A percentile compares a stretch with the other conserved stretches of the same genome.
These are phyloP conservation scores for Nitzschia inconspicua DNA, from an alignment of 108 stramenopile genomes.

Conservation along the genomic window DNA sequence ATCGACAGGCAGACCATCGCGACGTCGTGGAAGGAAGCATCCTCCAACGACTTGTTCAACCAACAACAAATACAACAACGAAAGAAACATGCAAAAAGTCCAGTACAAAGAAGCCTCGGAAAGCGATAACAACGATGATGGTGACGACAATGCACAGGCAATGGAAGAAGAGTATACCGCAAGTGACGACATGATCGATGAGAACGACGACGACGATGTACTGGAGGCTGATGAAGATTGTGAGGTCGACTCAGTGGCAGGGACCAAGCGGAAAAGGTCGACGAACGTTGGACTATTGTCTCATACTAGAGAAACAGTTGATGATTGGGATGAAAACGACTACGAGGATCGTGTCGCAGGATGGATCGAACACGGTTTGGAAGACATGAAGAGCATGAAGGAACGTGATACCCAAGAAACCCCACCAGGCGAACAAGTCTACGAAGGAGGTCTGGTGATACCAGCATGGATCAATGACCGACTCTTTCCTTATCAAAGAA, in stretches of 20 bases:
- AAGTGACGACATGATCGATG: slow-evolving; percentile 5
- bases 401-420: slow-evolving; percentile 58
- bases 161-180: not conserved
- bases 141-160: not conserved
- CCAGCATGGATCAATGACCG: slow-evolving; percentile 84
- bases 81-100: not conserved
- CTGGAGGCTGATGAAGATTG: slow-evolving; percentile 16
- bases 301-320: slow-evolving; percentile 35
- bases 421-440: slow-evolving; percentile 56
- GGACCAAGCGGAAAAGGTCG: not conserved
- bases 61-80: not conserved
- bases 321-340: slow-evolving; percentile 68
- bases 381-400: slow-evolving; percentile 62
- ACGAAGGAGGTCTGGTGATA: slow-evolving; percentile 67
- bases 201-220: slow-evolving; percentile 18
- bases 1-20: slow-evolving; percentile 27
- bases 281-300: not conserved
- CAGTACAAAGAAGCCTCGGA: not conserved
- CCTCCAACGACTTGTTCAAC: not conserved
- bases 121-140: slow-evolving; percentile 4
- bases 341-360: slow-evolving; percentile 84
- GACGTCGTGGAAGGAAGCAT: not conserved
- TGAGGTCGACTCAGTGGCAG: slow-evolving; percentile 2
- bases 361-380: slow-evolving; percentile 67
- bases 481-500: slow-evolving; percentile 80